A percentile compares a stretch with the other conserved stretches of the same genome.
These are phyloP conservation scores for Parastagonospora avenae DNA, from an alignment of 2,329 filamentous ascomycete species.

Conservation along the genomic window DNA sequence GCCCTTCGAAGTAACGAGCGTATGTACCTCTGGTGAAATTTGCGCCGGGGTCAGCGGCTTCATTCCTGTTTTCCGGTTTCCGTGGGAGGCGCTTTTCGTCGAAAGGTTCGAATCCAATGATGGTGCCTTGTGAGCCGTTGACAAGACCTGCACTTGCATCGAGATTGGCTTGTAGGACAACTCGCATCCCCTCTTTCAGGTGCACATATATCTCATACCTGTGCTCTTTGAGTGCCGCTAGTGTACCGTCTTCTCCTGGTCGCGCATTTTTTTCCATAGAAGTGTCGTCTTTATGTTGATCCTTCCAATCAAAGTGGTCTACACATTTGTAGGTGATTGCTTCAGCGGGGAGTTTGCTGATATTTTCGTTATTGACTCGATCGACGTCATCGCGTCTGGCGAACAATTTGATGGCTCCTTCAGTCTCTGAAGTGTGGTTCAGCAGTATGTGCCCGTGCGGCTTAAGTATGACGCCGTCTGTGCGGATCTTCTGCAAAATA, in stretches of 20 bases:
- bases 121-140: constrained; percentile 43
- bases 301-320: constrained; percentile 52
- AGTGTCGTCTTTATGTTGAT: constrained; percentile 26
- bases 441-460: constrained; percentile 53
- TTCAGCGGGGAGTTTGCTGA: constrained; percentile 33
- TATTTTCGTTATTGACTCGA: constrained; percentile 40
- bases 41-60: constrained; percentile 5
- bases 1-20: constrained; percentile 42
- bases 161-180: constrained; percentile 60
- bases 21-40: constrained; percentile 45
- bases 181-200: constrained; percentile 58
- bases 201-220: constrained; percentile 52
- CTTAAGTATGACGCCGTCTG: constrained; percentile 45
- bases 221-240: constrained; percentile 49
- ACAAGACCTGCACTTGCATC: constrained; percentile 38
- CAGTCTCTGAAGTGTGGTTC: constrained; percentile 51
- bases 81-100: constrained; percentile 34
- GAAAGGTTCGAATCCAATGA: constrained; percentile 45
- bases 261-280: constrained; percentile 15
- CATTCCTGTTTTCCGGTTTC: constrained; percentile 14
- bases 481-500: constrained; percentile 61
- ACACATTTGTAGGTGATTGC: constrained; percentile 36
- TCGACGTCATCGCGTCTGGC: constrained; percentile 47
- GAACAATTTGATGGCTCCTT: constrained; percentile 54
- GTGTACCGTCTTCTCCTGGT: constrained; percentile 9